Evolutionary conservation across 2,329 filamentous ascomycete species (phyloP), one percentile per base, ranked within the genome.

Genomic region (Sporothrix pallida): DNA sequence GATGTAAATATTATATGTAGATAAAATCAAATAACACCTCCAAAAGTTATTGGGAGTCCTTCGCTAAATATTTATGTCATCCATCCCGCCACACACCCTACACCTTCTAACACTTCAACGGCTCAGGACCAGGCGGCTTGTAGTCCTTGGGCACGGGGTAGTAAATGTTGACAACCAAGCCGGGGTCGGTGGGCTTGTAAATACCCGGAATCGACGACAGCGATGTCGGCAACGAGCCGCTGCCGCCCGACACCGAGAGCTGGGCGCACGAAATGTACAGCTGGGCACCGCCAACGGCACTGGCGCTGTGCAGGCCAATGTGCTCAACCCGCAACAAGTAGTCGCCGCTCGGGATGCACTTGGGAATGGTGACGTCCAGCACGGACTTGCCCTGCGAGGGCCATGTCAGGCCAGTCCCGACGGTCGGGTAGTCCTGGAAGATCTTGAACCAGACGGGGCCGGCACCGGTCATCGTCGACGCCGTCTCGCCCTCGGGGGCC

Each of bases 361-460:
- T 75, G 71, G 81, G 81, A 72, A 82, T 81, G n/a, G 75, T 75
- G 42, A 81, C 78, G 10, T 75, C 73, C 67, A 79, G 77, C 67
- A 76, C 58, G 17, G 74, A 73, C 71, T 79, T 79, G 75, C 76
- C 78, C 52, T 80, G 78, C 31, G 79, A 80, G 6, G 82, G 81
- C 82, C 83, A 84, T 1, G 73, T 80, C 71, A 84, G 79, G n/a
- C 79, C 78, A 3, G 78, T 77, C 3, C 80, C 81, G 8, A 78
- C 77, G 23, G 76, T 76, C 5, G 82, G 82, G 75, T 81, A 78
- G 75, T 84, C 82, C 78, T 84, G 81, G 78, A 78, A 83, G 58
- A 84, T 81, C 79, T 84, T 84, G 79, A 83, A 83, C 82, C 82
- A 84, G 15, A 82, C 81, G 2, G 78, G 76, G 2, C 83, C 83